Conservation (phyloP, 225 moss, liverwort and hornwort species). For the Pleurozium schreberi region DNA sequence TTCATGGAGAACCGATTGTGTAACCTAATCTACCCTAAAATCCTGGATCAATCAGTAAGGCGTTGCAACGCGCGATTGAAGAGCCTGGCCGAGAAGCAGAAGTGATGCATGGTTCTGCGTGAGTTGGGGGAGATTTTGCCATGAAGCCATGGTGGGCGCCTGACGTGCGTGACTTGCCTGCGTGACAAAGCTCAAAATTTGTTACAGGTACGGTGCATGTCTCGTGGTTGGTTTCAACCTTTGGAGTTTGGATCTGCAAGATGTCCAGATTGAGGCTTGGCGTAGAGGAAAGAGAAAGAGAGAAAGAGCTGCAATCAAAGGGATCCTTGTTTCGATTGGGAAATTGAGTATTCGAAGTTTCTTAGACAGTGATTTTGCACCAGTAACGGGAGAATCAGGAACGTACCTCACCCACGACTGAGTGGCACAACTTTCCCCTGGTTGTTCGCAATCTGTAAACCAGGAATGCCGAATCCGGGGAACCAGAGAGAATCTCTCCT, state of each 20-base stretch:
- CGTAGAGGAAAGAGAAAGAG: not conserved
- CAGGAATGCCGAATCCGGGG: not conserved
- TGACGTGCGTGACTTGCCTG: not conserved
- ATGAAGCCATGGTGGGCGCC: not conserved
- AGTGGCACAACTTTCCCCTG: not conserved
- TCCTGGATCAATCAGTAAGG: constrained; percentile 86
- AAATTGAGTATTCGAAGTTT: not conserved
- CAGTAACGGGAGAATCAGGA: not conserved
- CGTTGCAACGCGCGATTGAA: constrained; percentile 55
- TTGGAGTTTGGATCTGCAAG: not conserved
- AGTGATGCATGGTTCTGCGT: not conserved
- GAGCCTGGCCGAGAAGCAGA: no score
- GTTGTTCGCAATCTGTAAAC: not conserved
- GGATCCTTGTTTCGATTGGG: not conserved
- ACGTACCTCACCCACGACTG: not conserved
- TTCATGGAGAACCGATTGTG: not conserved
- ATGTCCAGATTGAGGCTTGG: not conserved
- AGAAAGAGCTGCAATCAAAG: no score
- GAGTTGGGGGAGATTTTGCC: not conserved
- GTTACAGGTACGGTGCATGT: not conserved
- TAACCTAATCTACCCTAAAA: constrained; percentile 50
- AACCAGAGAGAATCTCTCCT: not conserved
- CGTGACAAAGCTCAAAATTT: not conserved
- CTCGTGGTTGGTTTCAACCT: not conserved
- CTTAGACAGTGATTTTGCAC: not conserved